phyloP scores from a whole-genome alignment of 106 monocot genomes.

The Ottelia alismoides region DNA sequence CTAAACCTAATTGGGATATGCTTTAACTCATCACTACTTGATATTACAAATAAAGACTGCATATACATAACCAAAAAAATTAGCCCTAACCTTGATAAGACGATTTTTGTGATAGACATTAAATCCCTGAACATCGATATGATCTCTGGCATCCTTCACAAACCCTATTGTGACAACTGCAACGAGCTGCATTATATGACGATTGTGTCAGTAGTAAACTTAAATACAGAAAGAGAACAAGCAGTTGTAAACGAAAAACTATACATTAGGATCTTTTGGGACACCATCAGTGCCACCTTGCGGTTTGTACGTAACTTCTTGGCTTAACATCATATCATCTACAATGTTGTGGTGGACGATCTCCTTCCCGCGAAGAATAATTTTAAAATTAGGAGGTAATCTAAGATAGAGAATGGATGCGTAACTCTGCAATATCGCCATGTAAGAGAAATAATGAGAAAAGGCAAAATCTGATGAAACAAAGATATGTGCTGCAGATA shows the following conservation, averaged over 20 bases:
- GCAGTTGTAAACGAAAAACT: too few species aligned
- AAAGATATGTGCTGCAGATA: too few species aligned
- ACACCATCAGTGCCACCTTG: slow-evolving; percentile 26
- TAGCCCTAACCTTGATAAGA: too few species aligned
- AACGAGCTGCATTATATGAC: too few species aligned
- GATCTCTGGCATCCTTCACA: slow-evolving; percentile 95
- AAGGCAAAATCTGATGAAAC: too few species aligned
- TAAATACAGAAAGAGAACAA: too few species aligned
- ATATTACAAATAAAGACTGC: too few species aligned
- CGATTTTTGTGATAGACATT: slow-evolving; percentile 97
- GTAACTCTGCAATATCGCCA: slow-evolving; percentile 96
- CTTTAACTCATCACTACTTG: too few species aligned
- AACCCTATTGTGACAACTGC: slow-evolving; percentile 90
- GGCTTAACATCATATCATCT: slow-evolving; percentile 82
- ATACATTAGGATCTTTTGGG: slow-evolving; percentile 42
- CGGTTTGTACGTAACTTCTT: slow-evolving; percentile 68
- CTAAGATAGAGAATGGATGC: slow-evolving; percentile 92
- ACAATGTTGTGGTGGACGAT: slow-evolving; percentile 81
- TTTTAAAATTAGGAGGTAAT: slow-evolving; percentile 57
- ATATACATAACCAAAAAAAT: too few species aligned
- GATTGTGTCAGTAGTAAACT: too few species aligned
- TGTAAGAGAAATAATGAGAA: too few species aligned
- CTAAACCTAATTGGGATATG: too few species aligned
- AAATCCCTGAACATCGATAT: slow-evolving; percentile 96
- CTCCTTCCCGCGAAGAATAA: slow-evolving; percentile 81